Percentiles rank a stretch among this genome's conserved stretches.
phyloP scores from a whole-genome alignment of 2,329 filamentous ascomycete species.

The Cadophora malorum region DNA sequence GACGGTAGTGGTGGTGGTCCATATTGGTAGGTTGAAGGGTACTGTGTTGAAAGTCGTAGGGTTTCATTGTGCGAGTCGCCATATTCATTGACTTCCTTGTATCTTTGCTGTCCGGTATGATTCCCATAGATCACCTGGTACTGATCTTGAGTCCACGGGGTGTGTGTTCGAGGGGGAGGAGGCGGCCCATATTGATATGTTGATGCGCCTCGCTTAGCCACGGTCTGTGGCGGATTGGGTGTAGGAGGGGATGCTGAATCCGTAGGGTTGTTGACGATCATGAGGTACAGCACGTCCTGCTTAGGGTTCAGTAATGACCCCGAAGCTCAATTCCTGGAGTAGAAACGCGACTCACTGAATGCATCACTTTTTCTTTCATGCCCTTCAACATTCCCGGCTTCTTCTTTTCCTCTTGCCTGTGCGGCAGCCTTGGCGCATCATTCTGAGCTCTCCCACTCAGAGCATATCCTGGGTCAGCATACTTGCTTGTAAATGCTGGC shows the following conservation, averaged over 20 bases:
- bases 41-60: neutral
- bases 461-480: neutral
- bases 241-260: neutral
- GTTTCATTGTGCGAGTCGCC: neutral
- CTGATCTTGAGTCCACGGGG: neutral
- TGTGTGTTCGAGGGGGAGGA: neutral
- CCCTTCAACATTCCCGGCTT: neutral
- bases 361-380: slow-evolving; percentile 8
- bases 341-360: neutral
- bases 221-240: neutral
- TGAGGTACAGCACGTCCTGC: slow-evolving; percentile 1
- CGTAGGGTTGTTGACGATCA: slow-evolving; percentile 8
- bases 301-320: neutral
- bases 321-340: neutral
- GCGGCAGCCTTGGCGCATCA: neutral
- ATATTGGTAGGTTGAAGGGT: neutral
- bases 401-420: neutral
- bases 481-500: slow-evolving; percentile 2
- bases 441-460: neutral
- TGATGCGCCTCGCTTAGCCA: neutral
- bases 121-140: too few species aligned
- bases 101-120: neutral
- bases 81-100: too few species aligned
- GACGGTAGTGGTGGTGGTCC: neutral
- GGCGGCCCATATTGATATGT: slow-evolving; percentile 1